Evolutionary conservation across 805 yeast species (phyloP).

Genomic region (Candida peoriensis): DNA sequence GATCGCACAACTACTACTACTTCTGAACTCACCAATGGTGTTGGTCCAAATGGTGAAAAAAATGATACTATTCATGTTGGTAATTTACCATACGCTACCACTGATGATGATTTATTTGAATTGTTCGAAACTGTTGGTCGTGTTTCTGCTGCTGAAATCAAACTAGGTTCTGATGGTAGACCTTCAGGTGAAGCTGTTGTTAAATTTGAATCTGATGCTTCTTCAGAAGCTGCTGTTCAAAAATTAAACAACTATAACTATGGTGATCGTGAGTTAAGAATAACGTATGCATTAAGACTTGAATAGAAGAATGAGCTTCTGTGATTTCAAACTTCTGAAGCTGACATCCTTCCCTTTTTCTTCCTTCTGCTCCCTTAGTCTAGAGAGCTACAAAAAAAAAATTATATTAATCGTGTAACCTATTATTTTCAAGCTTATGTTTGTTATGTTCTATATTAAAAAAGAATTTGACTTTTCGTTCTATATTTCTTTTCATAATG

Average conservation of each 20-base stretch:
- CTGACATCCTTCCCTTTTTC: too few species aligned
- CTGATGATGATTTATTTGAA: slow-evolving; percentile 76
- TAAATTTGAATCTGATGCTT: slow-evolving; percentile 57
- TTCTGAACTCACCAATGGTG: slow-evolving; percentile 62
- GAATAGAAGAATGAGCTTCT: too few species aligned
- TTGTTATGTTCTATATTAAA: too few species aligned
- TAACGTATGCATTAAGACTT: slow-evolving; percentile 53
- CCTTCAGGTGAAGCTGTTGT: slow-evolving; percentile 87
- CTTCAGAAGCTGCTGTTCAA: slow-evolving; percentile 69
- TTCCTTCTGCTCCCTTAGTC: too few species aligned
- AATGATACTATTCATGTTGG: slow-evolving; percentile 60
- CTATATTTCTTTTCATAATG: too few species aligned
- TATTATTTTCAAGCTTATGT: too few species aligned
- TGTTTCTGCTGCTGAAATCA: slow-evolving; percentile 73
- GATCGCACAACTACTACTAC: background rate
- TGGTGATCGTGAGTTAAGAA: slow-evolving; percentile 70
- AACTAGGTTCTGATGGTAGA: slow-evolving; percentile 53
- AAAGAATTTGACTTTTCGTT: too few species aligned
- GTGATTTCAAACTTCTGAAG: too few species aligned
- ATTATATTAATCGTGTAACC: too few species aligned
- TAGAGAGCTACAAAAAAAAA: too few species aligned
- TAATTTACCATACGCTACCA: slow-evolving; percentile 88
- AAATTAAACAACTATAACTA: slow-evolving; percentile 77
- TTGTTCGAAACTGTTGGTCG: slow-evolving; percentile 80
- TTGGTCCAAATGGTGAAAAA: slow-evolving; percentile 54